A percentile compares a stretch with the other conserved stretches of the same genome.
Evolutionary conservation across 352 stramenopile genomes (phyloP).

Genomic region (Porosira glacialis): DNA sequence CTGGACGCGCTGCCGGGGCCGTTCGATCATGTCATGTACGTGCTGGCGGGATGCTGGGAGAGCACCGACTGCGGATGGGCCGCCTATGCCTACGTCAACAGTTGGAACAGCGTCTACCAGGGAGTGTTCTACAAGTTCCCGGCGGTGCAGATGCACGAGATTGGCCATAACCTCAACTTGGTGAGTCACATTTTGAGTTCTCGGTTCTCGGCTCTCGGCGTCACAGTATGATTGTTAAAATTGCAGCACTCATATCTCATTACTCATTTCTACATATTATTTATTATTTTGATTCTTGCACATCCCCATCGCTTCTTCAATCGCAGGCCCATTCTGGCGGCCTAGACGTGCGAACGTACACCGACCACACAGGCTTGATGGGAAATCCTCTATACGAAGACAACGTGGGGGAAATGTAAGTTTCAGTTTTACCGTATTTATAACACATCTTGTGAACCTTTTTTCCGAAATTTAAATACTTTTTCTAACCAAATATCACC

Average conservation of each 20-base stretch:
- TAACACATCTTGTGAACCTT: too few relatives aligned
- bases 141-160: neutral
- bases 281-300: too few relatives aligned
- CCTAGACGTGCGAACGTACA: neutral
- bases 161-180: slow-evolving; percentile 11
- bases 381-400: slow-evolving; percentile 26
- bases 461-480: too few relatives aligned
- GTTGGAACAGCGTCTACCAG: slow-evolving; percentile 37
- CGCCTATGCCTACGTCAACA: slow-evolving; percentile 43
- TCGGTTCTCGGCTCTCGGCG: too few relatives aligned
- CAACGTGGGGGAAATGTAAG: slow-evolving; percentile 17
- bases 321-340: slow-evolving; percentile 9
- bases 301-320: too few relatives aligned
- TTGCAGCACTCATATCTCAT: too few relatives aligned
- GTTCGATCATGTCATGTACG: slow-evolving; percentile 43
- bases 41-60: slow-evolving; percentile 42
- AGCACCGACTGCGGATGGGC: slow-evolving; percentile 6
- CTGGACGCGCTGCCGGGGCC: slow-evolving; percentile 16
- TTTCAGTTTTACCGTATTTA: too few relatives aligned
- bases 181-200: too few relatives aligned
- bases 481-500: too few relatives aligned
- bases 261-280: too few relatives aligned
- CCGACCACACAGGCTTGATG: slow-evolving; percentile 10
- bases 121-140: slow-evolving; percentile 35
- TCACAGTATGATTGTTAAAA: too few relatives aligned